Percentiles rank a stretch among this genome's conserved stretches.
These are phyloP conservation scores for Linnemannia zychae DNA, from an alignment of 192 early-diverging fungal species.

Conservation along the genomic window DNA sequence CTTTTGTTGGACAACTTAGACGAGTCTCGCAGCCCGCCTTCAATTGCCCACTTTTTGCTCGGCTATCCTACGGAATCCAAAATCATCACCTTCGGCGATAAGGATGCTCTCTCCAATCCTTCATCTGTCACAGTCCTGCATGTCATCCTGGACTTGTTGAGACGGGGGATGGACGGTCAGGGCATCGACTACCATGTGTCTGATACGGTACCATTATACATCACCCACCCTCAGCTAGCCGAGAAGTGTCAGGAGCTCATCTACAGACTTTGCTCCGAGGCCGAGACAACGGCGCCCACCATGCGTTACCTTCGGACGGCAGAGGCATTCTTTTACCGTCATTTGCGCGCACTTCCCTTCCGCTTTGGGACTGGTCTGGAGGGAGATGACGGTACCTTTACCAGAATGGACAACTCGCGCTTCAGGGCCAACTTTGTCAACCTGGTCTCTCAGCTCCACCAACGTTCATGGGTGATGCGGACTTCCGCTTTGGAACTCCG, in stretches of 20 bases:
- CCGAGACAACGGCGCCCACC: constrained; percentile 74
- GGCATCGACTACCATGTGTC: constrained; percentile 51
- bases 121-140: constrained; percentile 70
- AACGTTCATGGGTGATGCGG: constrained; percentile 92
- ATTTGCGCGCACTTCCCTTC: constrained; percentile 64
- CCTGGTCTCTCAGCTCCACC: constrained; percentile 75
- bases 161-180: constrained; percentile 57
- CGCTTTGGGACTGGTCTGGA: constrained; percentile 42
- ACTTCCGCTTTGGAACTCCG: constrained; percentile 91
- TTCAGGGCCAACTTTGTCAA: constrained; percentile 50
- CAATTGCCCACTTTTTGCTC: constrained; percentile 90
- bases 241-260: constrained; percentile 93
- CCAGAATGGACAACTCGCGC: constrained; percentile 20
- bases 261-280: constrained; percentile 82
- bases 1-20: constrained; percentile 84
- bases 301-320: constrained; percentile 84
- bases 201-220: constrained; percentile 62
- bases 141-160: constrained; percentile 72
- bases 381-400: constrained; percentile 37
- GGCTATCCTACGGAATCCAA: constrained; percentile 71
- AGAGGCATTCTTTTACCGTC: constrained; percentile 83
- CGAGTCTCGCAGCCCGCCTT: constrained; percentile 69
- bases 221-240: constrained; percentile 81
- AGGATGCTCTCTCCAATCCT: constrained; percentile 52
- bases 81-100: constrained; percentile 53